A percentile compares a stretch with the other conserved stretches of the same genome.
Conservation (phyloP, 768 basidiomycete species). For the Hygrocybe coccinea region DNA sequence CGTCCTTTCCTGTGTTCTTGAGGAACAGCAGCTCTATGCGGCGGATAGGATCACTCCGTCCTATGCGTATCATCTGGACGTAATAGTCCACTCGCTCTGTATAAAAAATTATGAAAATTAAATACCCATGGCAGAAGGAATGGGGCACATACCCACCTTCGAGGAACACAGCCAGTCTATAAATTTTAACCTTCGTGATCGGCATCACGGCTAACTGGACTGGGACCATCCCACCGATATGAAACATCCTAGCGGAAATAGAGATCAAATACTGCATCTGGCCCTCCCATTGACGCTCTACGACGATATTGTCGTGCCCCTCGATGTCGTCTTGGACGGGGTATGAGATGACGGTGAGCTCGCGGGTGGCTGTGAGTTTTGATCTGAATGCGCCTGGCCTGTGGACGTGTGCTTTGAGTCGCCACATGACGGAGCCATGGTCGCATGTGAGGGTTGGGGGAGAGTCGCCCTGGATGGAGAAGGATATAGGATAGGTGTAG, state of each 20-base stretch:
- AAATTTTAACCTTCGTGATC: constrained; percentile 74
- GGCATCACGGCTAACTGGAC: constrained; percentile 80
- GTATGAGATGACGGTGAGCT: constrained; percentile 69
- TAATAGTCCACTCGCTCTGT: constrained; percentile 81
- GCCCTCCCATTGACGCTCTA: constrained; percentile 88
- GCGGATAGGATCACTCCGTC: constrained; percentile 61
- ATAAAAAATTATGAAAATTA: background rate
- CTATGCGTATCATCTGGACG: constrained; percentile 59
- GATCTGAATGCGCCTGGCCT: constrained; percentile 76
- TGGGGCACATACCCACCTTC: constrained; percentile 59
- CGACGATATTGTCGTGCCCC: constrained; percentile 70
- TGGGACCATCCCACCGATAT: constrained; percentile 78
- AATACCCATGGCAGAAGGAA: background rate
- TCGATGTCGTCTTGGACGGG: constrained; percentile 86
- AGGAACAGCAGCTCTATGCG: constrained; percentile 61
- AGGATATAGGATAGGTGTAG: constrained; percentile 92
- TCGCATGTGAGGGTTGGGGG: constrained; percentile 75
- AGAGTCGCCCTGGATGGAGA: constrained; percentile 72
- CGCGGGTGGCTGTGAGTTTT: constrained; percentile 63
- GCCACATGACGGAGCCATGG: constrained; percentile 75
- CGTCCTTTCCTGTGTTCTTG: constrained; percentile 43
- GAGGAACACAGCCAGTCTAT: constrained; percentile 64
- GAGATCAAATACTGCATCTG: constrained; percentile 80
- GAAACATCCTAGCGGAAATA: constrained; percentile 68
- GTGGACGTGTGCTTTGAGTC: constrained; percentile 74